These are phyloP conservation scores for Cyberlindnera samutprakarnensis DNA, from an alignment of 805 yeast genomes.

Conservation along the genomic window DNA sequence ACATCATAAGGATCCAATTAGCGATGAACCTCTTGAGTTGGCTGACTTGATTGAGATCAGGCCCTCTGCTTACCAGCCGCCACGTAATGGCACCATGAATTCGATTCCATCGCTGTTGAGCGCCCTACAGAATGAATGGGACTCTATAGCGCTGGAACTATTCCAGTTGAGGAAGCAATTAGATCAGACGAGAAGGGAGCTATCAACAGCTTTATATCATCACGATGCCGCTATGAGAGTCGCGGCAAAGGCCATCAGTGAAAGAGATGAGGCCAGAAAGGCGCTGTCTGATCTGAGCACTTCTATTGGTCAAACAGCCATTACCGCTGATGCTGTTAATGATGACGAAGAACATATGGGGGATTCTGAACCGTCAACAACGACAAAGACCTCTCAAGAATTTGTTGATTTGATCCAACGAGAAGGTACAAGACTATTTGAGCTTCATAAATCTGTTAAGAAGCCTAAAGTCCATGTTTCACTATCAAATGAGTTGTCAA, in stretches of 20 bases:
- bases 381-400: slow-evolving; percentile 3
- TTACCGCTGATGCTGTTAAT: neutral
- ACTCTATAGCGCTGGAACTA: slow-evolving; percentile 73
- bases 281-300: slow-evolving; percentile 53
- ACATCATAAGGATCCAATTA: slow-evolving; percentile 69
- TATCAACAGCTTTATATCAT: slow-evolving; percentile 71
- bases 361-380: neutral
- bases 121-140: slow-evolving; percentile 85
- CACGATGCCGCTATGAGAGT: slow-evolving; percentile 90
- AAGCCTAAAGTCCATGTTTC: slow-evolving; percentile 16
- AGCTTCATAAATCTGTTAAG: slow-evolving; percentile 17
- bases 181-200: slow-evolving; percentile 55
- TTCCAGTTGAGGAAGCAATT: slow-evolving; percentile 71
- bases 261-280: slow-evolving; percentile 64
- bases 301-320: slow-evolving; percentile 27
- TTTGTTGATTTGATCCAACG: slow-evolving; percentile 4
- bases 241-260: slow-evolving; percentile 66
- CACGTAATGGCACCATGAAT: slow-evolving; percentile 40
- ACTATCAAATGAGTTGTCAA: no score
- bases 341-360: neutral
- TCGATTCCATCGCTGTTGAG: slow-evolving; percentile 76
- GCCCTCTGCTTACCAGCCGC: slow-evolving; percentile 25
- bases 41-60: slow-evolving; percentile 50
- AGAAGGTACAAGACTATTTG: slow-evolving; percentile 14
- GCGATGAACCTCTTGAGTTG: slow-evolving; percentile 47